Conservation (phyloP, 768 basidiomycete genomes). For the Serendipita indica region DNA sequence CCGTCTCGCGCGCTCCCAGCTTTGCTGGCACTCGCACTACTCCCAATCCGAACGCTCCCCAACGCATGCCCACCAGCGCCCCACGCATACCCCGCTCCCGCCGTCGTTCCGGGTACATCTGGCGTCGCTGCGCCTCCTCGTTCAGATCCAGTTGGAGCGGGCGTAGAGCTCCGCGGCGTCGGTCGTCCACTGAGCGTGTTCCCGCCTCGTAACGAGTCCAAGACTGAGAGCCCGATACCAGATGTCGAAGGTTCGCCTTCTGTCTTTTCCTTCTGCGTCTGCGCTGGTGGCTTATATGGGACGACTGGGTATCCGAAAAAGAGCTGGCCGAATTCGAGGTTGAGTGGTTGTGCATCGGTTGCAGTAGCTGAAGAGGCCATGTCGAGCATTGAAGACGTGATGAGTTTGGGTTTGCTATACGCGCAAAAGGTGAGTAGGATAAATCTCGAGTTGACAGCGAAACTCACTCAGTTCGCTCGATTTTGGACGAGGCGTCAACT, state of each 20-base stretch:
- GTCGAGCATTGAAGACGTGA: conserved; percentile 68
- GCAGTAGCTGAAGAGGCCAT: conserved; percentile 29
- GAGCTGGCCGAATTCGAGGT: conserved; percentile 81
- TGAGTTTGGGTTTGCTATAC: conserved; percentile 66
- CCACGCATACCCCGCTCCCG: conserved; percentile 21
- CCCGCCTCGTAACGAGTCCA: conserved; percentile 36
- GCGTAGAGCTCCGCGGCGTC: conserved; percentile 18
- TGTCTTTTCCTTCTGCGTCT: no score
- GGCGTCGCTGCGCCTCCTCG: conserved; percentile 24
- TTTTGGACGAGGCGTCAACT: conserved; percentile 69
- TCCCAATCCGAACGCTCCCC: conserved; percentile 20
- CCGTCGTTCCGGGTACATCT: conserved; percentile 27
- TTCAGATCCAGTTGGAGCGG: conserved; percentile 41
- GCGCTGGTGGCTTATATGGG: conserved; percentile 34
- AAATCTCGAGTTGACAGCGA: background rate
- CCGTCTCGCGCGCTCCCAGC: background rate
- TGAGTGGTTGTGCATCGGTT: conserved; percentile 79
- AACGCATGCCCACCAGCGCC: conserved; percentile 34
- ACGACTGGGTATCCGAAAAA: conserved; percentile 91
- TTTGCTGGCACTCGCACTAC: background rate
- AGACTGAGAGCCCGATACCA: conserved; percentile 2
- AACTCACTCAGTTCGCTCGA: conserved; percentile 78
- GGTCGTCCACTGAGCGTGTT: conserved; percentile 47
- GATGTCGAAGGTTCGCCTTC: conserved; percentile 39
- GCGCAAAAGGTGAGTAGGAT: conserved; percentile 10